phyloP scores from a whole-genome alignment of 2,329 filamentous ascomycete genomes.

The Penicillium thymicola region DNA sequence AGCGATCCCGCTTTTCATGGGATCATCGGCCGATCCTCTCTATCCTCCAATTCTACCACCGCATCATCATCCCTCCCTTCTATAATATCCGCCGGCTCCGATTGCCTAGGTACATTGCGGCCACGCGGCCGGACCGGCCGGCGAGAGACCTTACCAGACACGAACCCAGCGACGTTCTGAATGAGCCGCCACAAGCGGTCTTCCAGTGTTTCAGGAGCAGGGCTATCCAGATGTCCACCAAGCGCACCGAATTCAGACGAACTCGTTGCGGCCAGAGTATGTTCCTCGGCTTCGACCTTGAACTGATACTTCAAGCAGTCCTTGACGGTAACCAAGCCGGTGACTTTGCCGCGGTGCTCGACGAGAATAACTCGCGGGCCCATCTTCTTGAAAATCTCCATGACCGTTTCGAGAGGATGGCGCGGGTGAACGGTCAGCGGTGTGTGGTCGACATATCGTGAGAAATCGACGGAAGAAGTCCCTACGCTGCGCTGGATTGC shows the following conservation, averaged over 20 bases:
- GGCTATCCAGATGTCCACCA: constrained; percentile 20
- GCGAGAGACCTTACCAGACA: constrained; percentile 15
- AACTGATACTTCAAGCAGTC: constrained; percentile 97
- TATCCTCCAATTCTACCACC: constrained; percentile 46
- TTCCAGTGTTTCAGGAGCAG: constrained; percentile 29
- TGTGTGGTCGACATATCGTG: constrained; percentile 81
- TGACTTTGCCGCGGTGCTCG: constrained; percentile 79
- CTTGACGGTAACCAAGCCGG: constrained; percentile 89
- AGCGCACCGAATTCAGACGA: constrained; percentile 22
- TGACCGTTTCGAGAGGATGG: constrained; percentile 89
- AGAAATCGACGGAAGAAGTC: constrained; percentile 69
- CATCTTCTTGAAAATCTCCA: constrained; percentile 98
- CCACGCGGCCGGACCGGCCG: constrained; percentile 16
- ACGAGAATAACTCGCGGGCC: constrained; percentile 89
- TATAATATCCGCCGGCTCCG: constrained; percentile 41
- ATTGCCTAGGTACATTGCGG: constrained; percentile 15
- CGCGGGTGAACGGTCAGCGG: constrained; percentile 89
- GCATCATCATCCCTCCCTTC: constrained; percentile 52
- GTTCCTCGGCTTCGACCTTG: constrained; percentile 84
- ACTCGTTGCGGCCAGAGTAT: constrained; percentile 43
- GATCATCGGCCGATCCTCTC: constrained; percentile 20
- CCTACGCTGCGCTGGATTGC: constrained; percentile 56
- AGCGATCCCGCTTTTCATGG: not conserved
- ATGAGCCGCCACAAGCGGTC: constrained; percentile 39
- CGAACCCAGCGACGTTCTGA: constrained; percentile 28